A percentile compares a stretch with the other conserved stretches of the same genome.
phyloP scores from a whole-genome alignment of 768 basidiomycete genomes.

The Boletus reticulatus region DNA sequence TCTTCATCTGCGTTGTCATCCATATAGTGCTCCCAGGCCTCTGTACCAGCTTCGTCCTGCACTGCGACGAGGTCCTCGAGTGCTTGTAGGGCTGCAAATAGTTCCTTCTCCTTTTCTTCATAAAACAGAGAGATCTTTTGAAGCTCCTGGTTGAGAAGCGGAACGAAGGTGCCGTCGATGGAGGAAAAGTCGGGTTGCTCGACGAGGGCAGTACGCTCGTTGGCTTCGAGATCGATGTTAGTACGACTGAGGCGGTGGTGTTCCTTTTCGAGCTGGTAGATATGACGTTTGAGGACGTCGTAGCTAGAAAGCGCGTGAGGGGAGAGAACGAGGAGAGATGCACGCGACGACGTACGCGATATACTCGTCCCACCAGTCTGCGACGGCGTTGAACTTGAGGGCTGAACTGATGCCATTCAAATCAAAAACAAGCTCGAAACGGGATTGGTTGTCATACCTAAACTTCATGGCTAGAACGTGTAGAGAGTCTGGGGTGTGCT shows the following conservation, averaged over 20 bases:
- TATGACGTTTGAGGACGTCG: conserved; percentile 77
- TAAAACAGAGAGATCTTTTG: conserved; percentile 83
- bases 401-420: conserved; percentile 52
- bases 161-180: conserved; percentile 62
- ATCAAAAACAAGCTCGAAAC: not conserved
- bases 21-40: conserved; percentile 48
- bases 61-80: conserved; percentile 55
- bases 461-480: conserved; percentile 31
- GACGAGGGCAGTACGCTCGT: conserved; percentile 59
- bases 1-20: conserved; percentile 50
- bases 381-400: conserved; percentile 86
- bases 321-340: not conserved
- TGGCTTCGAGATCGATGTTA: conserved; percentile 60
- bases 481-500: not conserved
- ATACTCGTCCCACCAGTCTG: conserved; percentile 93
- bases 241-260: conserved; percentile 46
- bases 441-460: conserved; percentile 19
- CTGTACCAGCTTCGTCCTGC: conserved; percentile 61
- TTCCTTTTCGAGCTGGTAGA: conserved; percentile 84
- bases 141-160: conserved; percentile 79
- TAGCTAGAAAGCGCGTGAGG: conserved; percentile 48
- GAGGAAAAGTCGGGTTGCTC: conserved; percentile 33
- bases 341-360: conserved; percentile 62
- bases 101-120: conserved; percentile 67
- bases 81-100: conserved; percentile 56